Evolutionary conservation across 2,329 filamentous ascomycete species (phyloP).

Genomic region (Septoria petroselini): DNA sequence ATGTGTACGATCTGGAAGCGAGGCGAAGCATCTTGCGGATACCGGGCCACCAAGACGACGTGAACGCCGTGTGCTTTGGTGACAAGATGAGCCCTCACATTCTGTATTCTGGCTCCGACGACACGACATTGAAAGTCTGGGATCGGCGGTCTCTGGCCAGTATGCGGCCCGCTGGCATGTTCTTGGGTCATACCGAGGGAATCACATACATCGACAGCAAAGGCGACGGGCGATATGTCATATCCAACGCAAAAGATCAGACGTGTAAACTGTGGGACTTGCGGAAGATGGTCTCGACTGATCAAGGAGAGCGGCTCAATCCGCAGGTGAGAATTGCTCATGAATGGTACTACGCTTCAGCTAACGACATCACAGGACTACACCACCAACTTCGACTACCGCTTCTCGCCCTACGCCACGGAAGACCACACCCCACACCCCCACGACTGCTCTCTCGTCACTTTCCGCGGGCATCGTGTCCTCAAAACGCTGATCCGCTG

Average conservation of each 20-base stretch:
- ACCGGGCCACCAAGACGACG: slow-evolving; percentile 77
- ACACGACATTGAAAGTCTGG: slow-evolving; percentile 93
- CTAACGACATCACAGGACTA: slow-evolving; percentile 41
- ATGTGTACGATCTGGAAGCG: slow-evolving; percentile 89
- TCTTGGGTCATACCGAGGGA: slow-evolving; percentile 64
- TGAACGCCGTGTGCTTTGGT: slow-evolving; percentile 95
- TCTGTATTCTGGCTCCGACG: slow-evolving; percentile 92
- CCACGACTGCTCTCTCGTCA: slow-evolving; percentile 86
- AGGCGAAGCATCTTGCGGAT: slow-evolving; percentile 71
- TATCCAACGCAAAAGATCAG: slow-evolving; percentile 94
- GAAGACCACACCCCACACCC: slow-evolving; percentile 69
- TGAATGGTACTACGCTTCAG: not conserved
- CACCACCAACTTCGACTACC: slow-evolving; percentile 70
- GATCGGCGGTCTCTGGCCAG: slow-evolving; percentile 70
- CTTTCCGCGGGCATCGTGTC: slow-evolving; percentile 86
- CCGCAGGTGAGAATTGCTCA: slow-evolving; percentile 37
- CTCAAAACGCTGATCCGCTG: slow-evolving; percentile 88
- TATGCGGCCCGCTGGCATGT: slow-evolving; percentile 61
- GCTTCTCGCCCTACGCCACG: slow-evolving; percentile 64
- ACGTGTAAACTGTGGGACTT: slow-evolving; percentile 97
- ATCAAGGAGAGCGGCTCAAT: slow-evolving; percentile 57
- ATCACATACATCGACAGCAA: slow-evolving; percentile 72
- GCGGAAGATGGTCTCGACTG: slow-evolving; percentile 77
- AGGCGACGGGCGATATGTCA: slow-evolving; percentile 81
- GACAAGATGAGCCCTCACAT: slow-evolving; percentile 87